These are phyloP conservation scores for Geotrichum phurueaensis DNA, from an alignment of 1,139 yeast species.

Conservation along the genomic window DNA sequence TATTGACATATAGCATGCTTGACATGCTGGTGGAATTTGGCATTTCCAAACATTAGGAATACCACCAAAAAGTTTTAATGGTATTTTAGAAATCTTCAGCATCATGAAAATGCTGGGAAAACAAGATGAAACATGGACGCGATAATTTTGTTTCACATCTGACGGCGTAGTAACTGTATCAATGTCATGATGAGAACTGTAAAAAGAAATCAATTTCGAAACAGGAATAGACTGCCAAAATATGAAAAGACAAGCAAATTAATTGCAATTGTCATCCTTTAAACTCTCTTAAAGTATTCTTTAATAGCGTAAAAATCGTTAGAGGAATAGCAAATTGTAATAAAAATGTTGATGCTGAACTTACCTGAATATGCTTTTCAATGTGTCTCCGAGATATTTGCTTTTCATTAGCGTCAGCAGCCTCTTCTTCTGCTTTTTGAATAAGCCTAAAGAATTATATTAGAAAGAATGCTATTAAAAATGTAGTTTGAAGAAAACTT, in stretches of 20 bases:
- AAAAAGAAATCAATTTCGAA: neutral
- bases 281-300: conserved; percentile 13
- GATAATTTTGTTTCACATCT: neutral
- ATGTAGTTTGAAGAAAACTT: neutral
- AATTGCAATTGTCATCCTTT: neutral
- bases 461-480: neutral
- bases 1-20: no score
- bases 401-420: conserved; percentile 6
- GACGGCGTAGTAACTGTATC: neutral
- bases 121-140: neutral
- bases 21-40: no score
- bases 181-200: neutral
- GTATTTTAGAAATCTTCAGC: neutral
- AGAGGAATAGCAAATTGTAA: neutral
- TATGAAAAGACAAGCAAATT: neutral
- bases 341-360: neutral
- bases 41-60: no score
- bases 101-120: neutral
- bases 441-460: conserved; percentile 1
- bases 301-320: neutral
- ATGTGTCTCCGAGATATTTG: conserved; percentile 10
- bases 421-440: conserved; percentile 11
- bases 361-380: conserved; percentile 8
- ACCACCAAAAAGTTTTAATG: no score
- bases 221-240: neutral